A percentile compares a stretch with the other conserved stretches of the same genome.
Evolutionary conservation across 2,329 filamentous ascomycete genomes (phyloP).

Genomic region (Chalaropsis ovoidea): DNA sequence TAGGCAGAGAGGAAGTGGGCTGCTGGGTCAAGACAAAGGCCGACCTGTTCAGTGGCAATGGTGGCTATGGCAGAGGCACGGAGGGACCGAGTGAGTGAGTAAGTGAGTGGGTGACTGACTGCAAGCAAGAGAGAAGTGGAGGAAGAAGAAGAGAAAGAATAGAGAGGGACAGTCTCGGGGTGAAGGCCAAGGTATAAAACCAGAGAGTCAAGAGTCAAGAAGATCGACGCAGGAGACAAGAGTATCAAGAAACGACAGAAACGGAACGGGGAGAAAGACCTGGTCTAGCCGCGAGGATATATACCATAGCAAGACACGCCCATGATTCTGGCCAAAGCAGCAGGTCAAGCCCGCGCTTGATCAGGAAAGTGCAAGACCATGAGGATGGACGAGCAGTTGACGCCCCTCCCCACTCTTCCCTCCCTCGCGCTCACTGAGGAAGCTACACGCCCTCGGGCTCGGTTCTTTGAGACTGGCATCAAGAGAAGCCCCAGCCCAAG

Average conservation of each 20-base stretch:
- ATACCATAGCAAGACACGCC: not conserved
- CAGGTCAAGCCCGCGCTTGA: not conserved
- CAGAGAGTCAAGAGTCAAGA: not conserved
- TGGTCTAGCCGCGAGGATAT: constrained; percentile 7
- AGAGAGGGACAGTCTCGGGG: not conserved
- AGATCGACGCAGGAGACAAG: not conserved
- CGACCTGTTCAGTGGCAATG: not conserved
- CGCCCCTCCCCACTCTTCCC: not conserved
- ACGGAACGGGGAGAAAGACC: not conserved
- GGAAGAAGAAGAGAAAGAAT: not conserved
- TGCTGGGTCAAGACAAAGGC: not conserved
- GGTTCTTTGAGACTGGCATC: not conserved
- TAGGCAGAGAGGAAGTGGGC: not conserved
- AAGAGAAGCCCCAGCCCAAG: not conserved
- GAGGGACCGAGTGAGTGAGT: not conserved
- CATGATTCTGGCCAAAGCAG: not conserved
- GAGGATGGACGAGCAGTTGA: not conserved
- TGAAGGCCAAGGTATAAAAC: not conserved
- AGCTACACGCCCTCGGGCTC: not conserved
- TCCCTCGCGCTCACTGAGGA: too few species aligned
- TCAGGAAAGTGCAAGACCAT: not conserved
- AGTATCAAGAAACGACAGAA: not conserved
- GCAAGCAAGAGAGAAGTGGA: not conserved
- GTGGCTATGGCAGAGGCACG: not conserved
- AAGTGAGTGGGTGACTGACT: too few species aligned